Evolutionary conservation across 2,329 filamentous ascomycete species (phyloP), one percentile per base, ranked within the genome.

Genomic region (Microdochium trichocladiopsis): DNA sequence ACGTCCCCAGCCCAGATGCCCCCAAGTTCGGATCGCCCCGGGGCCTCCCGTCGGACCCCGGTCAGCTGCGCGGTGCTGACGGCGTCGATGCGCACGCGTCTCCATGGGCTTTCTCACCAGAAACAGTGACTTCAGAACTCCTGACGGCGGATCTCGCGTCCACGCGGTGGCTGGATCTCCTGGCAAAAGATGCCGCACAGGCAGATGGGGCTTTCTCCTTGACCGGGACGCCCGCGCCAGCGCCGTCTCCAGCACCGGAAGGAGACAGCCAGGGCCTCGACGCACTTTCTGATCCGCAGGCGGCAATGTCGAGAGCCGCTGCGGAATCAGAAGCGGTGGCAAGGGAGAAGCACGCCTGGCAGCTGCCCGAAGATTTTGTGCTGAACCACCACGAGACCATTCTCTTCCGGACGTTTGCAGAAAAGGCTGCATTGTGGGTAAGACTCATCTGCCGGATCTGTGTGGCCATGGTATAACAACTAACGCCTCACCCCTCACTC

Each of bases 141-240:
- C 60, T 62, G 52, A 62, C 61, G 9, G 60, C 61, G 3, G 62
- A 66, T 50, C 54, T 64, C 25, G 64, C 62, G 14, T 63, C 62
- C n/a, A 64, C 58, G 16, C 58, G 63, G 23, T 66, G 63, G 64
- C 63, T 66, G 21, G 64, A 64, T 23, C 58, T 66, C 14, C 53
- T 66, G 16, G 64, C 64, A 11, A 60, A 59, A 1, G 64, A 65
- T 47, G 64, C 63, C 4, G 64, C 64, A 11, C 63, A 68, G 49
- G 64, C 66, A 3, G 66, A 66, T 50, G 59, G 58, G 23, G 54
- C 56, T n/a, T 65, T 67, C 53, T 63, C 63, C 1, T 51, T 64
- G 33, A 58, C 59, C 0, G 56, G 60, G 16, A 45, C 41, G 6
- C 18, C 41, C 11, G 41, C 41, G 6, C 41, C 8, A 63, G 61